Base-by-base conservation (phyloP, 1,284 basidiomycete species). In the Cutaneotrichosporon cavernicola region DNA sequence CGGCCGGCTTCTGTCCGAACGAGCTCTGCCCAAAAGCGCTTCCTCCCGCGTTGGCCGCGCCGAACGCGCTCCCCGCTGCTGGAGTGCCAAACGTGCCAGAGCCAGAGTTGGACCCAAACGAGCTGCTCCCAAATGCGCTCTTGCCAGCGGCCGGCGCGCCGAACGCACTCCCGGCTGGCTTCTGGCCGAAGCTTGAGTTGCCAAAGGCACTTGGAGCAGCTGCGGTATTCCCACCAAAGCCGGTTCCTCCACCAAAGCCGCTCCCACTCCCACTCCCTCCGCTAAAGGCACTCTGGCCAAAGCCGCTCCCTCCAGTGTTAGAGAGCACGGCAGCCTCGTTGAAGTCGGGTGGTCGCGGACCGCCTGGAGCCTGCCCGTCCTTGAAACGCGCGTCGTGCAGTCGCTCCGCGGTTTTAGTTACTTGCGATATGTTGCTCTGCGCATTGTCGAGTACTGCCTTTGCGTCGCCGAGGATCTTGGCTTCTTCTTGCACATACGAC, bases 311-410 rank as follows among this genome's bases (percentile, higher is more conserved):
- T 18, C 31, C n/a, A 9, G 46, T 49, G 18, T 22, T 26, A 5
- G 60, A 47, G 9, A 75, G 56, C 2, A 72, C 70, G 2, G 66
- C 65, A 1, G 69, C 68, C 62, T 79, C 77, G n/a, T 64, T 69
- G 61, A 77, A 79, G 0, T 64, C 65, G 4, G 56, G 49, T 1
- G 77, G 77, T 13, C 77, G 62, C 16, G 60, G 56, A 11, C 58
- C 49, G 11, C 75, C 74, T 0, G 68, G 58, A 2, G 21, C 40
- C 21, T 46, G 40, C 10, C 68, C 71, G 36, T 60, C 50, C 2
- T 70, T 50, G 51, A 71, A 79, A 26, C 77, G 68, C 3, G 72
- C 72, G 46, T 78, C 73, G 58, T 80, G 76, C 10, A 79, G 66
- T 47, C 71, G 70, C 60, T 79, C 70, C 8, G 76, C 76, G 4